A percentile compares a stretch with the other conserved stretches of the same genome.
These are phyloP conservation scores for Fraxinus ornus DNA, from an alignment of 305 asterid species.

Conservation along the genomic window DNA sequence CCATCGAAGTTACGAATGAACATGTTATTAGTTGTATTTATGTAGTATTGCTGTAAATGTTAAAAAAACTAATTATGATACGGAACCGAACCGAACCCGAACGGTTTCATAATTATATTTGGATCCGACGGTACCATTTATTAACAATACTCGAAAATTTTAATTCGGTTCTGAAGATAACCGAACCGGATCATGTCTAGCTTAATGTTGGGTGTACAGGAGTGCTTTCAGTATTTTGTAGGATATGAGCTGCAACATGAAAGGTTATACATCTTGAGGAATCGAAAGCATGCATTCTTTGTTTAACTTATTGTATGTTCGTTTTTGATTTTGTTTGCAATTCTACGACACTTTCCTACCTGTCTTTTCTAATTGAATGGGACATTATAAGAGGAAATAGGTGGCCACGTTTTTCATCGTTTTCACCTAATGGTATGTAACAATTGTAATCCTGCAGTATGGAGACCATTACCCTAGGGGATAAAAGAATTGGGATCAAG, in stretches of 20 bases:
- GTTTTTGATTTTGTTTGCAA: neutral
- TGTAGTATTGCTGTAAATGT: too few species aligned
- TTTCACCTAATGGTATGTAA: neutral
- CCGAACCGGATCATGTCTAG: too few species aligned
- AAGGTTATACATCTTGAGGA: neutral
- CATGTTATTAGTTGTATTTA: too few species aligned
- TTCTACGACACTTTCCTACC: neutral
- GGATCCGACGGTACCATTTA: too few species aligned
- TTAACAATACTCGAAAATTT: too few species aligned
- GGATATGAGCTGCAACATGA: neutral
- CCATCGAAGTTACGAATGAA: too few species aligned
- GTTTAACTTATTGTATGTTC: neutral
- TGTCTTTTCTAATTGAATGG: neutral
- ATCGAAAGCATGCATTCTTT: neutral
- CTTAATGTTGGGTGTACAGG: neutral
- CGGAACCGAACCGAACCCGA: too few species aligned
- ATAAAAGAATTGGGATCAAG: conserved; percentile 91
- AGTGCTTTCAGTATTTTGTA: neutral
- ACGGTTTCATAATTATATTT: too few species aligned
- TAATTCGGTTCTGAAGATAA: too few species aligned
- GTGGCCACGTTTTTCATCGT: neutral
- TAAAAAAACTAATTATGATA: too few species aligned
- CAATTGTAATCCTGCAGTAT: conserved; percentile 57
- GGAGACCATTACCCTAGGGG: conserved; percentile 95
- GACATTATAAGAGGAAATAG: neutral